A percentile compares a stretch with the other conserved stretches of the same genome.
These are phyloP conservation scores for Trypanosoma lewisi DNA, from an alignment of 208 protist genomes.

Conservation along the genomic window DNA sequence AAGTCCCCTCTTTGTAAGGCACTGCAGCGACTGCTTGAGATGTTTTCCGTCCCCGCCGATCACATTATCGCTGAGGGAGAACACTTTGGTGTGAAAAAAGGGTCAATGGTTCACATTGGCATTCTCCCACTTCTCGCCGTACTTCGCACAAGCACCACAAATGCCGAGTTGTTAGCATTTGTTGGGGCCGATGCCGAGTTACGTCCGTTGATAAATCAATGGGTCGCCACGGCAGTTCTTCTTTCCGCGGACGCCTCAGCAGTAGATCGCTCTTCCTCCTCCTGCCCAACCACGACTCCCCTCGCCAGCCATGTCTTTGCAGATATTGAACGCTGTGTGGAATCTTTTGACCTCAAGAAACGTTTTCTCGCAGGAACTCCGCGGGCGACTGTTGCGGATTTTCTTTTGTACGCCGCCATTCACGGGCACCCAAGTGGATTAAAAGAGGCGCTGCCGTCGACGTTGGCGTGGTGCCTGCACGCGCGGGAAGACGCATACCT, in stretches of 20 bases:
- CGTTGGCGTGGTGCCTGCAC: constrained; percentile 37
- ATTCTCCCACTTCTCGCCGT: constrained; percentile 20
- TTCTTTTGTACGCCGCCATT: constrained; percentile 67
- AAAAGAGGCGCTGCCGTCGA: constrained; percentile 30
- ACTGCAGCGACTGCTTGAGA: constrained; percentile 11
- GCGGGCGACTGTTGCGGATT: constrained; percentile 62
- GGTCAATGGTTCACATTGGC: constrained; percentile 11
- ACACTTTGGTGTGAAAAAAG: constrained; percentile 21
- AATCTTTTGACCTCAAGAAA: constrained; percentile 23
- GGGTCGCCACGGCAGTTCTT: constrained; percentile 40
- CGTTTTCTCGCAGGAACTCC: constrained; percentile 47
- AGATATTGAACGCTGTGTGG: constrained; percentile 50
- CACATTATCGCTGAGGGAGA: constrained; percentile 8
- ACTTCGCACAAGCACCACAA: constrained; percentile 9
- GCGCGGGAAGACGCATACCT: constrained; percentile 46
- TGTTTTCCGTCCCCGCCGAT: constrained; percentile 26
- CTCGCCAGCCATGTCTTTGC: constrained; percentile 40
- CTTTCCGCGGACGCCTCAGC: constrained; percentile 26
- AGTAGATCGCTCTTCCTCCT: not conserved
- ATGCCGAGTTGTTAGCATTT: constrained; percentile 17
- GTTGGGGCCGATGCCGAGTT: constrained; percentile 28
- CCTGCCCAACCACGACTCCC: constrained; percentile 22
- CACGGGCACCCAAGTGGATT: constrained; percentile 36
- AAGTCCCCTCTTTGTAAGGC: constrained; percentile 27
- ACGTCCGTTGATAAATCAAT: constrained; percentile 51